Evolutionary conservation across 2,329 filamentous ascomycete genomes (phyloP), one percentile per base, ranked within the genome.

Genomic region (Penicillium sclerotigenum): DNA sequence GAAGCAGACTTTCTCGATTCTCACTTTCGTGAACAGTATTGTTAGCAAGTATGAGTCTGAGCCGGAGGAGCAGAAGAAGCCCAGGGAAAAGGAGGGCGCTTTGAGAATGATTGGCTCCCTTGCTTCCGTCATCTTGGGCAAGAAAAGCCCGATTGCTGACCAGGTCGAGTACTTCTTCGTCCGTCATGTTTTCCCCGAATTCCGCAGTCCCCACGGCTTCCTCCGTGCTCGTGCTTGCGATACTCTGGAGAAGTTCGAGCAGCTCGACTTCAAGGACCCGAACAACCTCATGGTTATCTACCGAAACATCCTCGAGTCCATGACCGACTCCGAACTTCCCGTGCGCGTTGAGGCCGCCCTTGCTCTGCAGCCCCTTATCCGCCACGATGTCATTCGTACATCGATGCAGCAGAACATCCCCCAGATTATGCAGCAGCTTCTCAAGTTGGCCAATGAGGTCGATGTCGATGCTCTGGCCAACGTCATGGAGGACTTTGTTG

Each of bases 401-500:
- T 94, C 90, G 75, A 97, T 99, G 94, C 92, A 97, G 76, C 87
- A 92, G 69, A 97, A 92, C 73, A 99, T 99, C 64, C 92, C 94
- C 16, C 95, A 96, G 68, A 97, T 99, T 69, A 99, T 99, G 94
- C 95, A 97, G 77, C 93, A 99, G 75, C 83, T 99, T 14, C 82
- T 99, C 52, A 97, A 97, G 78, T 80, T 99, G 55, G 93, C 94
- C 28, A 99, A 99, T 70, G 94, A 99, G 76, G 94, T 95, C 56
- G 94, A 99, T 71, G 93, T 99, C 46, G 94, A 99, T 74, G 92
- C 94, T 5, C 81, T 99, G 38, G 93, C 94, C 22, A 97, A 97
- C 69, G 94, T 99, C 37, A 99, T 99, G 94, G 94, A 99, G 75
- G 94, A 99, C 71, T 99, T 99, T 71, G 94, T 99, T 43, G 94